Conservation (phyloP, 148 eudicot genomes). For the Rhododendron griersonianum region DNA sequence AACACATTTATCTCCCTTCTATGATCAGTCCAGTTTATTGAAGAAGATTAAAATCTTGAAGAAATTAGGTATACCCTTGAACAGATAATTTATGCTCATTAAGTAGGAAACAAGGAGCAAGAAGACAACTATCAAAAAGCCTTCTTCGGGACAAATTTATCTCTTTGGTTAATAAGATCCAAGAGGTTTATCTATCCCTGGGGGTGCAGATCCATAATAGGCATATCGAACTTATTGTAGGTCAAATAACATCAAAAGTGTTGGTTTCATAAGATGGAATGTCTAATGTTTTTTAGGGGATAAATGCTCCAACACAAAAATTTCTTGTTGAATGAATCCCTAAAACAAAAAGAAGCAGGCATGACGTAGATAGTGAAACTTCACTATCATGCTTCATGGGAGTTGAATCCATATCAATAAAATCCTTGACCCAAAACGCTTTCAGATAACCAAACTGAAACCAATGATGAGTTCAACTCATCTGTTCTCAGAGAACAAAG, state of each 20-base stretch:
- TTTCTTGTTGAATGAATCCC: not conserved
- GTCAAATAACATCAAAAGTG: no score
- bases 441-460: not conserved
- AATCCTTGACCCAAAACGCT: not conserved
- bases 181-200: no score
- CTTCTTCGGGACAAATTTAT: not conserved
- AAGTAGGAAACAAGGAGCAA: not conserved
- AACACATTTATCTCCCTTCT: not conserved
- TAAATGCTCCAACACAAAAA: not conserved
- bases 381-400: not conserved
- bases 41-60: not conserved
- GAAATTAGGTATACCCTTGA: not conserved
- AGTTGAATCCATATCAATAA: not conserved
- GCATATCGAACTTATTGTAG: no score
- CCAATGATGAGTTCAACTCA: not conserved
- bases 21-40: not conserved
- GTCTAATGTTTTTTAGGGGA: not conserved
- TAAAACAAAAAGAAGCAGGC: not conserved
- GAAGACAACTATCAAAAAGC: not conserved
- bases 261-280: no score
- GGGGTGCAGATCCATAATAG: no score
- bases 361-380: not conserved
- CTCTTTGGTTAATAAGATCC: no score
- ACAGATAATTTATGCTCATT: not conserved
- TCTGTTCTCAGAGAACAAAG: not conserved